Evolutionary conservation across 2,329 filamentous ascomycete species (phyloP).

Genomic region (Ambrosiella cleistominuta): DNA sequence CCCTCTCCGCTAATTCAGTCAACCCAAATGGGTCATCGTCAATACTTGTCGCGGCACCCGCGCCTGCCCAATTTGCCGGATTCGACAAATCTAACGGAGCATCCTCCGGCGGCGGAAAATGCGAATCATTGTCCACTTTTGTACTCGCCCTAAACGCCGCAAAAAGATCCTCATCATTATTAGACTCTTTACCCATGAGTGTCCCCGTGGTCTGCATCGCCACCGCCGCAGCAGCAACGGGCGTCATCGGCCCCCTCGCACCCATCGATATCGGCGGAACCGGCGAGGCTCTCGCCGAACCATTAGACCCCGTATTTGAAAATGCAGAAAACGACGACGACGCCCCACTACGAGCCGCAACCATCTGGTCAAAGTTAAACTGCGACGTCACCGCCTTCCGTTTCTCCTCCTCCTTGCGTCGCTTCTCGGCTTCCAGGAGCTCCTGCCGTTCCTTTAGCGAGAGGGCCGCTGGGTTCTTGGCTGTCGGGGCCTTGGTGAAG

Average conservation of each 20-base stretch:
- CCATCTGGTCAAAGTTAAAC: constrained; percentile 59
- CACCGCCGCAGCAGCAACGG: not conserved
- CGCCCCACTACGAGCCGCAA: constrained; percentile 46
- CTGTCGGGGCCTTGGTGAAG: constrained; percentile 27
- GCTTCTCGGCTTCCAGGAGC: constrained; percentile 45
- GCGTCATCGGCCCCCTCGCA: constrained; percentile 3
- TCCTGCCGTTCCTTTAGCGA: constrained; percentile 63
- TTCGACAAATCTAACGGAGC: constrained; percentile 31
- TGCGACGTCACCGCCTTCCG: constrained; percentile 55
- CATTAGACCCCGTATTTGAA: constrained; percentile 15
- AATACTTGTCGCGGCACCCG: constrained; percentile 29
- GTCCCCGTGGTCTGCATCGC: not conserved
- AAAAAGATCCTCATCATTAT: constrained; percentile 40
- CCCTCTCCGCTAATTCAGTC: constrained; percentile 34
- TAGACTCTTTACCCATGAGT: constrained; percentile 5
- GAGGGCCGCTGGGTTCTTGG: constrained; percentile 38
- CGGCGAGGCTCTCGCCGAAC: not conserved
- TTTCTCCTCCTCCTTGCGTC: constrained; percentile 56
- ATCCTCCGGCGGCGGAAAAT: constrained; percentile 36
- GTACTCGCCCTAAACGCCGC: constrained; percentile 50
- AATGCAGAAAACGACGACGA: constrained; percentile 16
- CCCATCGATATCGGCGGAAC: constrained; percentile 14
- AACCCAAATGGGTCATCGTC: constrained; percentile 86
- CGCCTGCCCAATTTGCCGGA: constrained; percentile 34
- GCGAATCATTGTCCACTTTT: constrained; percentile 47